A percentile compares a stretch with the other conserved stretches of the same genome.
Evolutionary conservation across 257 asterid species (phyloP).

Genomic region (Solanum neorickii): DNA sequence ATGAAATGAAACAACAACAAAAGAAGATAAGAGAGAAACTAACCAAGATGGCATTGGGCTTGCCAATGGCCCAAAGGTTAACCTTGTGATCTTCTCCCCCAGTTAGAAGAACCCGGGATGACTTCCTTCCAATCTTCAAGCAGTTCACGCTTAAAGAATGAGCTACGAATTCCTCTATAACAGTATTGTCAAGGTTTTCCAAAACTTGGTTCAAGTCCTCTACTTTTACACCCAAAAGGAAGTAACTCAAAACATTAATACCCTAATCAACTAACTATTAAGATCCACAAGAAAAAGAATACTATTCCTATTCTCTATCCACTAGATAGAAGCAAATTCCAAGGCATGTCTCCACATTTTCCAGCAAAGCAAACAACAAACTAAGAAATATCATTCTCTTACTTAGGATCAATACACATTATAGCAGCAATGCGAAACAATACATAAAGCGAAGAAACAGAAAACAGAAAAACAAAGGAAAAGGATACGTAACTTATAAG

Average conservation of each 20-base stretch:
- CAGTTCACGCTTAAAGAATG: slow-evolving; percentile 94
- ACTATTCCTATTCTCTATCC: neutral
- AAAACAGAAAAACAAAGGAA: neutral
- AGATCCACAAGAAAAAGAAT: neutral
- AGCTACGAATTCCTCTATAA: slow-evolving; percentile 94
- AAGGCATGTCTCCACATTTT: neutral
- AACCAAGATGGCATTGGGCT: slow-evolving; percentile 97
- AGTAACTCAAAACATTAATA: neutral
- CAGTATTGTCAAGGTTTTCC: slow-evolving; percentile 49
- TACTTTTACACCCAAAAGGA: neutral
- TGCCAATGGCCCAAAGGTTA: slow-evolving; percentile 97
- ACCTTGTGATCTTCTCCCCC: slow-evolving; percentile 99
- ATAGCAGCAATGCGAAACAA: neutral
- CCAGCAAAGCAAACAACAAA: neutral
- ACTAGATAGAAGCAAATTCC: neutral
- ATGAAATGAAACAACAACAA: neutral
- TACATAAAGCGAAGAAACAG: neutral
- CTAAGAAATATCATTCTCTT: neutral
- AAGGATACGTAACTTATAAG: slow-evolving; percentile 99
- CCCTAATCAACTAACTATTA: neutral
- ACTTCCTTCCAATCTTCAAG: slow-evolving; percentile 90
- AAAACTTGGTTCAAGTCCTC: neutral
- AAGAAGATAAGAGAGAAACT: slow-evolving; percentile 22
- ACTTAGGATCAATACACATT: slow-evolving; percentile 1
- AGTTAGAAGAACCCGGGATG: slow-evolving; percentile 91